A percentile compares a stretch with the other conserved stretches of the same genome.
These are phyloP conservation scores for Ashbya aceris DNA, from an alignment of 1,139 yeast species.

Conservation along the genomic window DNA sequence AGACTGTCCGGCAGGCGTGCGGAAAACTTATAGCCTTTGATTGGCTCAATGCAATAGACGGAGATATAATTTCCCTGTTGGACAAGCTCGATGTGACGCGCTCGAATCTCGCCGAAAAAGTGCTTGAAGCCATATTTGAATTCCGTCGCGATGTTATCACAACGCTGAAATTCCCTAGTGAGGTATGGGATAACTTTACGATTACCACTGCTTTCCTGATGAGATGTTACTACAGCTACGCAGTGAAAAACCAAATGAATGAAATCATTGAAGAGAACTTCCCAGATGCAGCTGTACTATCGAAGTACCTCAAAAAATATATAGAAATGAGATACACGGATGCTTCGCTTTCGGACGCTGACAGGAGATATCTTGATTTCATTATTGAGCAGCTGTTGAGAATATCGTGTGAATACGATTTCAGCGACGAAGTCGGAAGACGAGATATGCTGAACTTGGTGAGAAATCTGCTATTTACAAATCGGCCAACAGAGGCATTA, in stretches of 20 bases:
- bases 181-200: constrained; percentile 61
- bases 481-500: constrained; percentile 41
- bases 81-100: constrained; percentile 62
- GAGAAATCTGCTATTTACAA: constrained; percentile 49
- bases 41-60: constrained; percentile 65
- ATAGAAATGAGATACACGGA: constrained; percentile 41
- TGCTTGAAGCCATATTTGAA: constrained; percentile 55
- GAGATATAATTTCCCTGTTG: constrained; percentile 62
- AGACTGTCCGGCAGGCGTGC: constrained; percentile 63
- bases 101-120: constrained; percentile 56
- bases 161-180: constrained; percentile 46
- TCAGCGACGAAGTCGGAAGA: constrained; percentile 86
- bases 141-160: constrained; percentile 53
- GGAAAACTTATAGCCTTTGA: constrained; percentile 54
- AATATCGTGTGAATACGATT: constrained; percentile 68
- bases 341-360: constrained; percentile 23
- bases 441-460: constrained; percentile 68
- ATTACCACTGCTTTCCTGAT: constrained; percentile 70
- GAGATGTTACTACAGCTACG: constrained; percentile 56
- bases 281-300: constrained; percentile 74
- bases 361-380: constrained; percentile 56
- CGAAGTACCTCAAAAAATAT: constrained; percentile 32
- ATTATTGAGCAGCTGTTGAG: constrained; percentile 64
- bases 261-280: constrained; percentile 62
- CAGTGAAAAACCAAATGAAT: constrained; percentile 42